These are phyloP conservation scores for Aspergillus ochraceus DNA, from an alignment of 2,329 filamentous ascomycete species.

Conservation along the genomic window DNA sequence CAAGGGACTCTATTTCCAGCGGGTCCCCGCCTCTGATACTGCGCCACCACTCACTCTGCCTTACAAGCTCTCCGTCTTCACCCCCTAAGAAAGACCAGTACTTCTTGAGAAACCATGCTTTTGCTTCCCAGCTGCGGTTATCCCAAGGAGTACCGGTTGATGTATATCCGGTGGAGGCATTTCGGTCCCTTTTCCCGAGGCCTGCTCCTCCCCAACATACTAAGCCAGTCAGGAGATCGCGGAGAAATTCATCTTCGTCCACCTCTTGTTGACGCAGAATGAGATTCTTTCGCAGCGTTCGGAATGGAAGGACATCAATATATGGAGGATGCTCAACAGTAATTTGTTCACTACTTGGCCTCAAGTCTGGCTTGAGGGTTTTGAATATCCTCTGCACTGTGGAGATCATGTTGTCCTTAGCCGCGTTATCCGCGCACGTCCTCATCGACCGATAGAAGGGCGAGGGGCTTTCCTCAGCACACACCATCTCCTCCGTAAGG, in stretches of 20 bases:
- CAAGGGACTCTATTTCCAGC: slow-evolving; percentile 4
- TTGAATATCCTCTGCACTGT: slow-evolving; percentile 16
- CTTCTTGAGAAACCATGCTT: slow-evolving; percentile 47
- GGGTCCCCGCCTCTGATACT: slow-evolving; percentile 19
- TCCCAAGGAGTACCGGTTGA: slow-evolving; percentile 47
- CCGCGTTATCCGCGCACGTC: background rate
- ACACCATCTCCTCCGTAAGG: slow-evolving; percentile 24
- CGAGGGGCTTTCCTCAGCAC: slow-evolving; percentile 24
- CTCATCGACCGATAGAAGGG: slow-evolving; percentile 24
- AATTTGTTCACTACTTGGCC: slow-evolving; percentile 21
- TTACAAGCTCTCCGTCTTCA: slow-evolving; percentile 38
- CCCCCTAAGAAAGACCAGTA: slow-evolving; percentile 39
- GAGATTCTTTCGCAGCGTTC: slow-evolving; percentile 18
- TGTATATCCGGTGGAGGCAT: slow-evolving; percentile 10
- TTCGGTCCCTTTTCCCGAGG: slow-evolving; percentile 15
- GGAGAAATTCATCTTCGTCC: slow-evolving; percentile 22
- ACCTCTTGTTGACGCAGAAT: slow-evolving; percentile 11
- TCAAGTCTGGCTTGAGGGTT: slow-evolving; percentile 20
- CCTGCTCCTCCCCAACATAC: slow-evolving; percentile 22
- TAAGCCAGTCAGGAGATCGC: slow-evolving; percentile 17
- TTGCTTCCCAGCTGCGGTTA: slow-evolving; percentile 47
- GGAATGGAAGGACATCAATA: slow-evolving; percentile 22
- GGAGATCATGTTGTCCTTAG: slow-evolving; percentile 10
- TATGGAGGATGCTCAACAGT: slow-evolving; percentile 19
- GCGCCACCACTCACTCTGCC: slow-evolving; percentile 25